Evolutionary conservation across 345 rosid species (phyloP).

Genomic region (Brassica rapa): DNA sequence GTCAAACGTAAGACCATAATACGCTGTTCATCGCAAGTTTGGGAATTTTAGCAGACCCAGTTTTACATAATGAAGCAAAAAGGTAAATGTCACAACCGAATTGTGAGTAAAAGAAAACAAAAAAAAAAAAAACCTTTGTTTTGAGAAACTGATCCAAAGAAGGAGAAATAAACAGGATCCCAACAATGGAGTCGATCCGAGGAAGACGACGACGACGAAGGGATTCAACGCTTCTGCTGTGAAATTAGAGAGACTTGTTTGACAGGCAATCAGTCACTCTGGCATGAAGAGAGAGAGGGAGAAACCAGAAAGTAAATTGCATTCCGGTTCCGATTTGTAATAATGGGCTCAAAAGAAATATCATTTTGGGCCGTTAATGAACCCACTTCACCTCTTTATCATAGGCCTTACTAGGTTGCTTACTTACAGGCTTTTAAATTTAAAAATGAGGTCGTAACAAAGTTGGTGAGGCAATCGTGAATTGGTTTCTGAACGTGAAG

Average conservation of each 20-base stretch:
- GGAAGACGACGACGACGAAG: conserved; percentile 4
- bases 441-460: background rate
- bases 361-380: background rate
- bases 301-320: background rate
- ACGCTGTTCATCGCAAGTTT: background rate
- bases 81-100: background rate
- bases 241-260: conserved; percentile 35
- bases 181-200: conserved; percentile 17
- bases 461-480: conserved; percentile 16
- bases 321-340: conserved; percentile 7
- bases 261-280: conserved; percentile 5
- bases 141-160: conserved; percentile 11
- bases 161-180: conserved; percentile 2
- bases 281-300: conserved; percentile 7
- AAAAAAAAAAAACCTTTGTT: conserved; percentile 10
- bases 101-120: conserved; percentile 12
- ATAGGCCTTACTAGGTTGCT: background rate
- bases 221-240: conserved; percentile 38
- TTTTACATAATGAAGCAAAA: background rate
- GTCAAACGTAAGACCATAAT: no score
- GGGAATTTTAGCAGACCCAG: background rate
- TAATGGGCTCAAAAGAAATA: conserved; percentile 12
- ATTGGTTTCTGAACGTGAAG: conserved; percentile 9
- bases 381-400: background rate
- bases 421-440: background rate